Evolutionary conservation across 2,329 filamentous ascomycete genomes (phyloP).

Genomic region (Microcyclospora tardicrescens): DNA sequence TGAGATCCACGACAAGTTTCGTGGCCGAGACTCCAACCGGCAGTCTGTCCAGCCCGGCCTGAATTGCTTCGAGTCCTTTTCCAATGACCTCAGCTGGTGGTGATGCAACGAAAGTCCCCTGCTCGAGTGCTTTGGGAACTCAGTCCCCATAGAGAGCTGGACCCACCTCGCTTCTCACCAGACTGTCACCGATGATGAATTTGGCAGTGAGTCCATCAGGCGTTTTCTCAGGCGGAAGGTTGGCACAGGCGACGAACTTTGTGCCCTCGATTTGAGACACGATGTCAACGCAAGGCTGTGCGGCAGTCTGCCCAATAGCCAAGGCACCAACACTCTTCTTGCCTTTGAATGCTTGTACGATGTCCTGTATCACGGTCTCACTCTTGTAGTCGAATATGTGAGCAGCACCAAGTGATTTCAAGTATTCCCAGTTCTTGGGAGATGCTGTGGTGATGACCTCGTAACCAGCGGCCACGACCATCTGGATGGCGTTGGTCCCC

Average conservation of each 20-base stretch:
- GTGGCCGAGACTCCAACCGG: slow-evolving; percentile 10
- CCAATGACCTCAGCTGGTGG: slow-evolving; percentile 7
- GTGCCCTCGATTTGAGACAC: neutral
- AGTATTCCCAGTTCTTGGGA: slow-evolving; percentile 24
- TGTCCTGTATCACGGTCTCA: slow-evolving; percentile 20
- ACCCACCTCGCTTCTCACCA: too few relatives aligned
- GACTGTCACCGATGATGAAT: too few relatives aligned
- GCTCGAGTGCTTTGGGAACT: too few relatives aligned
- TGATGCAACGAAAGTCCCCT: too few relatives aligned
- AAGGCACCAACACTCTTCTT: slow-evolving; percentile 10
- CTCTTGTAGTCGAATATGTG: slow-evolving; percentile 37
- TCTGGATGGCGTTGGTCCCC: slow-evolving; percentile 34
- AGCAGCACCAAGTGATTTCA: slow-evolving; percentile 31
- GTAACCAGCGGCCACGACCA: slow-evolving; percentile 36
- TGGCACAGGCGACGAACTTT: neutral
- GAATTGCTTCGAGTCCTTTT: slow-evolving; percentile 11
- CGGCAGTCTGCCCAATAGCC: neutral
- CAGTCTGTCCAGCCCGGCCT: slow-evolving; percentile 8
- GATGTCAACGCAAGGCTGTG: neutral
- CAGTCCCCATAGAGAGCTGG: too few relatives aligned
- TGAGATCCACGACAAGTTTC: slow-evolving; percentile 11
- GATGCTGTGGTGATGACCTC: slow-evolving; percentile 21
- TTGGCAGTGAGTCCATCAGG: too few relatives aligned
- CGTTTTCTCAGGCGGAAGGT: neutral
- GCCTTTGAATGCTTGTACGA: slow-evolving; percentile 6